Evolutionary conservation across 1,139 yeast genomes (phyloP).

Genomic region (Tardiomyces depauwii): DNA sequence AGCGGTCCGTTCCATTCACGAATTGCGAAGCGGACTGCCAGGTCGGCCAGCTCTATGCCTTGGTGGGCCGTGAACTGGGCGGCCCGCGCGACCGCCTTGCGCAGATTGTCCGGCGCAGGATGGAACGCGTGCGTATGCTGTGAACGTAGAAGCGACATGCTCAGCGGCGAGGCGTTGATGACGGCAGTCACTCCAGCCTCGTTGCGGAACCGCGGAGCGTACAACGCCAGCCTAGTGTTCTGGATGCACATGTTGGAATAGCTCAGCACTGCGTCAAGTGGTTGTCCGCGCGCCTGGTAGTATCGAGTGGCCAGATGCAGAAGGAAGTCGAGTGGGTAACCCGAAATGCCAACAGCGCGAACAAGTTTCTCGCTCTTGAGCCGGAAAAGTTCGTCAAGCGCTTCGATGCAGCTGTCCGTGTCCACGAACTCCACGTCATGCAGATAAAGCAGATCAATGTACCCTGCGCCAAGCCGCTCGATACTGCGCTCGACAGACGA

Average conservation of each 20-base stretch:
- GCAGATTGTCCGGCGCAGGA: constrained; percentile 61
- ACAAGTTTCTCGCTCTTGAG: constrained; percentile 58
- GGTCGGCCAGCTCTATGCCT: constrained; percentile 59
- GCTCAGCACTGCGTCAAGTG: constrained; percentile 64
- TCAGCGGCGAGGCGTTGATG: constrained; percentile 72
- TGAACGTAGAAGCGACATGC: constrained; percentile 75
- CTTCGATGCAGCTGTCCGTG: constrained; percentile 44
- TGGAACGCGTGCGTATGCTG: constrained; percentile 65
- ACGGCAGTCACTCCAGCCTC: constrained; percentile 48
- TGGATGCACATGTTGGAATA: constrained; percentile 81
- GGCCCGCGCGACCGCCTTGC: constrained; percentile 40
- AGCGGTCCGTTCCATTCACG: constrained; percentile 52
- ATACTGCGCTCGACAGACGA: constrained; percentile 57
- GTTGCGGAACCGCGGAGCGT: constrained; percentile 36
- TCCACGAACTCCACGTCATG: constrained; percentile 84
- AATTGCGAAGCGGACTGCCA: constrained; percentile 70
- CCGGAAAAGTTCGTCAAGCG: constrained; percentile 45
- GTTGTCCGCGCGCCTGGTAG: constrained; percentile 28
- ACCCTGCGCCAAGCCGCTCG: constrained; percentile 48
- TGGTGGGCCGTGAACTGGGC: constrained; percentile 36
- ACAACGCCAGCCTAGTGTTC: constrained; percentile 45
- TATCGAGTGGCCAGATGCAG: constrained; percentile 30
- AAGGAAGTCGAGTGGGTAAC: constrained; percentile 71
- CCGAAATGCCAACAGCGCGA: constrained; percentile 65
- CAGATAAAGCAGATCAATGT: constrained; percentile 70